These are phyloP conservation scores for Fusarium beomiforme DNA, from an alignment of 2,329 filamentous ascomycete species.

Conservation along the genomic window DNA sequence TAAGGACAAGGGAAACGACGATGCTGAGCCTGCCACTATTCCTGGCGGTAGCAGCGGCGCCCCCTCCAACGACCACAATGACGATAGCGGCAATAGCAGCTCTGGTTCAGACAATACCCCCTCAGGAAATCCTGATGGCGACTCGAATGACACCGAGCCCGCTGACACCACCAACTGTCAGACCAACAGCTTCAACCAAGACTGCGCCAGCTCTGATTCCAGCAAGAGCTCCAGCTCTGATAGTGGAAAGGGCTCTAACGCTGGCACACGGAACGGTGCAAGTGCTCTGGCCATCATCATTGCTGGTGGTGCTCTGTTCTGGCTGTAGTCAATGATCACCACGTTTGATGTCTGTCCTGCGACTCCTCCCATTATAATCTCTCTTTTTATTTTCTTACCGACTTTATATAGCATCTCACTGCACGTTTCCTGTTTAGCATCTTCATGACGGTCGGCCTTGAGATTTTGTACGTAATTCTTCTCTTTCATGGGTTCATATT, in stretches of 20 bases:
- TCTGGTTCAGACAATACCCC: constrained; percentile 20
- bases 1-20: constrained; percentile 22
- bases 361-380: constrained; percentile 2
- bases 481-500: constrained; percentile 38
- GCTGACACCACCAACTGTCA: constrained; percentile 48
- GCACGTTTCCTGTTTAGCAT: constrained; percentile 25
- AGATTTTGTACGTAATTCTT: constrained; percentile 38
- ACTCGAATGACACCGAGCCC: constrained; percentile 24
- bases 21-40: constrained; percentile 33
- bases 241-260: constrained; percentile 46
- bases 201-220: constrained; percentile 45
- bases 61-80: constrained; percentile 34
- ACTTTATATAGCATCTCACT: constrained; percentile 28
- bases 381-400: constrained; percentile 12
- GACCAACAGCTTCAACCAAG: constrained; percentile 53
- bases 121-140: constrained; percentile 30
- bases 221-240: constrained; percentile 44
- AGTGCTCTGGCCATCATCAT: constrained; percentile 52
- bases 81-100: constrained; percentile 18
- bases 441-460: constrained; percentile 29
- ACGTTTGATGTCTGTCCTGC: not conserved
- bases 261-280: constrained; percentile 45
- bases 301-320: constrained; percentile 49
- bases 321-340: constrained; percentile 42
- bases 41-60: constrained; percentile 36